phyloP scores from a whole-genome alignment of 345 rosid species.

The Bruguiera gymnorhiza region DNA sequence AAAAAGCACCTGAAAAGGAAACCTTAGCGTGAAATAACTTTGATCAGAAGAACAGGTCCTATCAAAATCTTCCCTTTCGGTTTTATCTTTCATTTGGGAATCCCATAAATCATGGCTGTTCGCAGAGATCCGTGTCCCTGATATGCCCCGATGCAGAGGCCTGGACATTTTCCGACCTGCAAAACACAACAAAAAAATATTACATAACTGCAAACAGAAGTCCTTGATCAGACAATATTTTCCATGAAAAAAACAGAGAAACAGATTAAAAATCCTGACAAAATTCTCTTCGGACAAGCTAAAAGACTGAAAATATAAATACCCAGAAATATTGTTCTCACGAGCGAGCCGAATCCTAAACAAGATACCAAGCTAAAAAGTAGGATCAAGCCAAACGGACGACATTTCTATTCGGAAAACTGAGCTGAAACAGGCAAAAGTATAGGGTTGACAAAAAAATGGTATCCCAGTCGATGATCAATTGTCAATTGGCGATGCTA shows the following conservation, averaged over 20 bases:
- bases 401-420: neutral
- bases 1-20: slow-evolving; percentile 51
- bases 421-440: neutral
- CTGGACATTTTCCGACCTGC: slow-evolving; percentile 58
- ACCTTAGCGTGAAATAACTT: slow-evolving; percentile 45
- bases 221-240: neutral
- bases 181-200: slow-evolving; percentile 18
- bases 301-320: neutral
- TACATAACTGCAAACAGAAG: no score
- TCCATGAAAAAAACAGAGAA: neutral
- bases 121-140: slow-evolving; percentile 61
- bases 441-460: slow-evolving; percentile 1
- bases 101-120: slow-evolving; percentile 58
- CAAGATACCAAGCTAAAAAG: neutral
- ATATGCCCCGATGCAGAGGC: slow-evolving; percentile 74
- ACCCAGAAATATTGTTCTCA: slow-evolving; percentile 4
- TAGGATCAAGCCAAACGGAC: neutral
- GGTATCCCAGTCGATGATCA: slow-evolving; percentile 16
- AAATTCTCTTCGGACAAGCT: neutral
- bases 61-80: slow-evolving; percentile 59
- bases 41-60: slow-evolving; percentile 55
- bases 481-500: slow-evolving; percentile 16
- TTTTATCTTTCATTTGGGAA: slow-evolving; percentile 72
- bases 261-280: neutral
- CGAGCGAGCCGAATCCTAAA: neutral